Percentiles rank a stretch among this genome's conserved stretches.
Evolutionary conservation across 2,329 filamentous ascomycete species (phyloP).

Genomic region (Ramichloridium luteum): DNA sequence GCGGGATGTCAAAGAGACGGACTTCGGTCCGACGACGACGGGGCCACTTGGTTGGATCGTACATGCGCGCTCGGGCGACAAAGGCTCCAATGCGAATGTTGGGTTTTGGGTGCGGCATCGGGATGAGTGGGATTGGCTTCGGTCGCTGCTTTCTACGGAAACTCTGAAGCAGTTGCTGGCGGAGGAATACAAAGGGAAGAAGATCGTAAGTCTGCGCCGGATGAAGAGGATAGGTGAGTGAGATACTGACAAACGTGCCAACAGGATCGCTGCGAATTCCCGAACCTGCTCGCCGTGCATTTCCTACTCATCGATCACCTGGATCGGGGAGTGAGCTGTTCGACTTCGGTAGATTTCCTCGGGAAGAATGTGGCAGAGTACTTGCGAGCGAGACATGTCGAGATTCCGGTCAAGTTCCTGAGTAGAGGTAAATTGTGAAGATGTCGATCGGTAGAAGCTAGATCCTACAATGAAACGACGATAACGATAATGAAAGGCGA

Average conservation of each 20-base stretch:
- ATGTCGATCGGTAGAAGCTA: no score
- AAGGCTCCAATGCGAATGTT: conserved; percentile 14
- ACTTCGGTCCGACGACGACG: conserved; percentile 26
- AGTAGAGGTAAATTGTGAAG: conserved; percentile 18
- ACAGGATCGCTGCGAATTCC: conserved; percentile 24
- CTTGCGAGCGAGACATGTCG: conserved; percentile 19
- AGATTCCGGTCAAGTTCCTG: conserved; percentile 22
- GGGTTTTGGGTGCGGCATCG: conserved; percentile 27
- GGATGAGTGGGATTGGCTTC: conserved; percentile 15
- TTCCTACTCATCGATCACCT: conserved; percentile 25
- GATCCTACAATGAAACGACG: no score
- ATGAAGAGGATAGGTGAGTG: neutral
- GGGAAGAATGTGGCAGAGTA: conserved; percentile 26
- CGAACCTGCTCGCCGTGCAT: conserved; percentile 23
- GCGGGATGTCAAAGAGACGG: conserved; percentile 2
- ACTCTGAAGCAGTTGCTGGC: conserved; percentile 20
- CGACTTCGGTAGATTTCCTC: conserved; percentile 21
- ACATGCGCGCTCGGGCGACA: conserved; percentile 16
- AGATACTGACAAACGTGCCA: conserved; percentile 1
- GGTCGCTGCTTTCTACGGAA: conserved; percentile 17
- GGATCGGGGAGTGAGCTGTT: conserved; percentile 23
- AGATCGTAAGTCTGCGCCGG: conserved; percentile 17
- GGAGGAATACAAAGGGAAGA: conserved; percentile 25
- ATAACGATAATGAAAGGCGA: no score
- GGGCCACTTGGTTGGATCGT: conserved; percentile 28